These are phyloP conservation scores for Diospyros lotus DNA, from an alignment of 148 eudicot species.

Conservation along the genomic window DNA sequence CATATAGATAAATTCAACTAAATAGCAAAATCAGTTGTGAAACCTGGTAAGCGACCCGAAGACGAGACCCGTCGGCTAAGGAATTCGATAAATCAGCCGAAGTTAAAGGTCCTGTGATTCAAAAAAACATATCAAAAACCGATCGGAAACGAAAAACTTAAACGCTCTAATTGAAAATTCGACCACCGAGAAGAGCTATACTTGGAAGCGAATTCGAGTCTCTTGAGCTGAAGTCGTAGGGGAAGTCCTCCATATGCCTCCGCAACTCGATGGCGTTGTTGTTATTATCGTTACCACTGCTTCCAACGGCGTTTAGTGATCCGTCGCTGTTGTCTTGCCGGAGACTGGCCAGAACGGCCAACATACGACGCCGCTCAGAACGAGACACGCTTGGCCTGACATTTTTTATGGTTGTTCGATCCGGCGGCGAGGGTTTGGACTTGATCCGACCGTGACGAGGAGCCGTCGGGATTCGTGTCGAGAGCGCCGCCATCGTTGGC, in stretches of 20 bases:
- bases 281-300: background rate
- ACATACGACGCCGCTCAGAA: background rate
- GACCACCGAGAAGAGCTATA: background rate
- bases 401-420: background rate
- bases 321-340: background rate
- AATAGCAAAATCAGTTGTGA: background rate
- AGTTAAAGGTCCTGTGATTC: slow-evolving; percentile 29
- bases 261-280: slow-evolving; percentile 7
- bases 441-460: slow-evolving; percentile 1
- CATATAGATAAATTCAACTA: no score
- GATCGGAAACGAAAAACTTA: background rate
- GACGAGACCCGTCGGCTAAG: slow-evolving; percentile 23
- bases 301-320: slow-evolving; percentile 7
- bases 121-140: background rate
- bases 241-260: slow-evolving; percentile 1
- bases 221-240: slow-evolving; percentile 9
- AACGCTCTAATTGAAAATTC: no score
- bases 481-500: slow-evolving; percentile 15
- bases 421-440: background rate
- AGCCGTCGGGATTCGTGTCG: slow-evolving; percentile 1
- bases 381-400: background rate
- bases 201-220: slow-evolving; percentile 18
- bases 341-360: slow-evolving; percentile 1
- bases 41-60: slow-evolving; percentile 73
- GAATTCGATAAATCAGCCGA: slow-evolving; percentile 17